Percentiles rank a stretch among this genome's conserved stretches.
phyloP scores from a whole-genome alignment of 768 basidiomycete species.

The Pisolithus orientalis region DNA sequence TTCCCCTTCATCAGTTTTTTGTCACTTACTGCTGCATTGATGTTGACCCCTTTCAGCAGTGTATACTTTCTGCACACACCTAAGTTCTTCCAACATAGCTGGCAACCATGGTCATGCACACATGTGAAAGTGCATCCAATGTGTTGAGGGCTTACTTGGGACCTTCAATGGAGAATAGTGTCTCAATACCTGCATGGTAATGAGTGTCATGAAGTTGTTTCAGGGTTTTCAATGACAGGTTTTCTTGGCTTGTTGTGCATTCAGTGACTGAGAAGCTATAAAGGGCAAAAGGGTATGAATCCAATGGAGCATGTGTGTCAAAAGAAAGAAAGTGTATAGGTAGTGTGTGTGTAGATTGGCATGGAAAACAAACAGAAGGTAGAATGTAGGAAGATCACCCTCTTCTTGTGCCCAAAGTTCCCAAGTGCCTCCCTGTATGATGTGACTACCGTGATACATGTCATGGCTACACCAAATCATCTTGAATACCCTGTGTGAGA shows the following conservation, averaged over 20 bases:
- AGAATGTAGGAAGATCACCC: constrained; percentile 36
- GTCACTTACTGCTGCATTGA: constrained; percentile 6
- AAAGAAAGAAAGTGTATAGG: constrained; percentile 47
- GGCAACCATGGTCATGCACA: constrained; percentile 14
- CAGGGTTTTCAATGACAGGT: not conserved
- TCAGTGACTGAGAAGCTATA: not conserved
- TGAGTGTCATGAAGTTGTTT: constrained; percentile 27
- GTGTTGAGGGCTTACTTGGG: constrained; percentile 42
- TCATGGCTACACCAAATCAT: constrained; percentile 30
- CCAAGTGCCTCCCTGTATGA: constrained; percentile 46
- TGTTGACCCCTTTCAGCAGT: not conserved
- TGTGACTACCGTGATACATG: constrained; percentile 39
- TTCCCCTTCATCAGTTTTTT: constrained; percentile 4
- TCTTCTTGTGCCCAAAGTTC: constrained; percentile 63
- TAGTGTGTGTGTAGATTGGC: constrained; percentile 18
- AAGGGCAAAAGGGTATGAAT: constrained; percentile 21
- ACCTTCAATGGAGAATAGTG: constrained; percentile 57
- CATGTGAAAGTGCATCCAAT: constrained; percentile 29
- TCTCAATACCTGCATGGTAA: constrained; percentile 52
- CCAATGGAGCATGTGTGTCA: constrained; percentile 48
- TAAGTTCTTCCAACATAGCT: constrained; percentile 11
- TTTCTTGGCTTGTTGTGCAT: constrained; percentile 6
- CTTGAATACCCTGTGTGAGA: constrained; percentile 9
- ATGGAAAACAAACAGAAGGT: constrained; percentile 4
- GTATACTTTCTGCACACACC: constrained; percentile 8